Evolutionary conservation across 148 eudicot genomes (phyloP).

Genomic region (Vaccinium corymbosum): DNA sequence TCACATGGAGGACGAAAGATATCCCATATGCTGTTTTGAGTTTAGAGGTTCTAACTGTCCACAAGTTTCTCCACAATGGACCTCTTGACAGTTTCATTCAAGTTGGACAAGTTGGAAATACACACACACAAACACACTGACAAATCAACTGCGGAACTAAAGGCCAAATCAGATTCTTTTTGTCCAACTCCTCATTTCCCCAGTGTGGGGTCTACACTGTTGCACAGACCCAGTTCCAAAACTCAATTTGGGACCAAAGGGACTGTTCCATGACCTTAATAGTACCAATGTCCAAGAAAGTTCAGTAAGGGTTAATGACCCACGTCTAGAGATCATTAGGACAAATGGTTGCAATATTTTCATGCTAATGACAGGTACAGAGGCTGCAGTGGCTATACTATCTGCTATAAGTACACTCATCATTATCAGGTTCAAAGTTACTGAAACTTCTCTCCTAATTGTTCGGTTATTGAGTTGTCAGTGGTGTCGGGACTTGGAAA

Average conservation of each 20-base stretch:
- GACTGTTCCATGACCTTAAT: no score
- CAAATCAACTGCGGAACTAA: slow-evolving; percentile 19
- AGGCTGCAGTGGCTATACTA: not conserved
- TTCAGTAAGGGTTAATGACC: not conserved
- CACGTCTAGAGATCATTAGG: no score
- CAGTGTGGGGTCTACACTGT: slow-evolving; percentile 30
- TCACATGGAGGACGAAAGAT: no score
- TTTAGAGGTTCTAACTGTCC: no score
- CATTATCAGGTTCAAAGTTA: not conserved
- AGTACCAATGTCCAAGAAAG: no score
- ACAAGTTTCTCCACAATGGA: not conserved
- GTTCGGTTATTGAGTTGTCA: slow-evolving; percentile 15
- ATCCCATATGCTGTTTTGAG: no score
- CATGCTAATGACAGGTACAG: not conserved
- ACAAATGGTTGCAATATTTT: not conserved
- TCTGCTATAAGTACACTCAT: slow-evolving; percentile 9
- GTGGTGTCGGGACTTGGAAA: not conserved
- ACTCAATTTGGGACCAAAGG: slow-evolving; percentile 17
- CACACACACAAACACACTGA: no score
- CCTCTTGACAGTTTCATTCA: no score
- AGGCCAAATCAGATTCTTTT: slow-evolving; percentile 32
- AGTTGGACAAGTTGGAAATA: no score
- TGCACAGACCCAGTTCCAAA: slow-evolving; percentile 21
- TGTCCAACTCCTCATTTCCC: slow-evolving; percentile 20
- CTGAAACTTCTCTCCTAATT: not conserved